Evolutionary conservation across 2,329 filamentous ascomycete species (phyloP).

Genomic region (Aspergillus tubingensis): DNA sequence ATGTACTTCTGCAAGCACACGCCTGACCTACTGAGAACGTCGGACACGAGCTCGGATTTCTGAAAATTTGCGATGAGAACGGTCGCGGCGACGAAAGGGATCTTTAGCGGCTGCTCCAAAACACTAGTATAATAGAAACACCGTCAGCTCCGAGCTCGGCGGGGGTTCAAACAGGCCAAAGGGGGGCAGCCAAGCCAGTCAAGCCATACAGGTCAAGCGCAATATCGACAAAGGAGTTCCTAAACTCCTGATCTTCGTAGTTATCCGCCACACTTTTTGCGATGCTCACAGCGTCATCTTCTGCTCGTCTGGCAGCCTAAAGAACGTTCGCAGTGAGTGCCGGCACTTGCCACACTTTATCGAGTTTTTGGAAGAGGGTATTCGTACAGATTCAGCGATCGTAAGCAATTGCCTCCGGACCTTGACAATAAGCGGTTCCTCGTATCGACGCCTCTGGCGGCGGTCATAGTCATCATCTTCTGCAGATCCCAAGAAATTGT

Average conservation of each 20-base stretch:
- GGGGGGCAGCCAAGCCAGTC: slow-evolving; percentile 2
- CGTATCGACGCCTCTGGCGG: slow-evolving; percentile 71
- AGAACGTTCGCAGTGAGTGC: slow-evolving; percentile 8
- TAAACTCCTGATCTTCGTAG: slow-evolving; percentile 80
- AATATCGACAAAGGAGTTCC: slow-evolving; percentile 71
- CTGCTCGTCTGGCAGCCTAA: slow-evolving; percentile 69
- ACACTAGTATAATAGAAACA: slow-evolving; percentile 47
- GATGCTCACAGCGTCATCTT: slow-evolving; percentile 75
- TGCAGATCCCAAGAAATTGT: slow-evolving; percentile 26
- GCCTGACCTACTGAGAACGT: slow-evolving; percentile 67
- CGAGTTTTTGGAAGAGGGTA: slow-evolving; percentile 7
- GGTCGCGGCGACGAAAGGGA: slow-evolving; percentile 87
- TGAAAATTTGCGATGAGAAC: slow-evolving; percentile 76
- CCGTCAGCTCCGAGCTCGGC: slow-evolving; percentile 19
- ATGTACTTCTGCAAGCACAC: slow-evolving; percentile 67
- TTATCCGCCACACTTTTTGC: slow-evolving; percentile 78
- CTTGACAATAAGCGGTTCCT: slow-evolving; percentile 70
- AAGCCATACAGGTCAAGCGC: slow-evolving; percentile 67
- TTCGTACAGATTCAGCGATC: slow-evolving; percentile 71
- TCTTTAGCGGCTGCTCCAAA: slow-evolving; percentile 93
- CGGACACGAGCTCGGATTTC: slow-evolving; percentile 71
- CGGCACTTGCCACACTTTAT: slow-evolving; percentile 7
- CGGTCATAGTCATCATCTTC: slow-evolving; percentile 79
- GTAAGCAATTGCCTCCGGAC: slow-evolving; percentile 76
- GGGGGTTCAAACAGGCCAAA: neutral